Evolutionary conservation across 2,329 filamentous ascomycete genomes (phyloP).

Genomic region (Drechslerella coelobrocha): DNA sequence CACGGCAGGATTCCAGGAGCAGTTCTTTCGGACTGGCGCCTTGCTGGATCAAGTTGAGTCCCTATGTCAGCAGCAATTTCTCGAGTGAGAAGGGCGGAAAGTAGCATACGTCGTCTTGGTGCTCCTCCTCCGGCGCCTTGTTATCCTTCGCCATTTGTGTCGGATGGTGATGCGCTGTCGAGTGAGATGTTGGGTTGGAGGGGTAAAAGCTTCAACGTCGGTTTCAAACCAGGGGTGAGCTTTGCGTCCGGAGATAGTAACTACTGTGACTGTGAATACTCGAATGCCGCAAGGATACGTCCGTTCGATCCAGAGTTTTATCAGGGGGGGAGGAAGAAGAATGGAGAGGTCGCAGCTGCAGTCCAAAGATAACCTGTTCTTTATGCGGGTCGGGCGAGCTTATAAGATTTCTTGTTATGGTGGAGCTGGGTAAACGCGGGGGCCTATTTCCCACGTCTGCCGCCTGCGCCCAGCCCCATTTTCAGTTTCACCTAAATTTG

Average conservation of each 20-base stretch:
- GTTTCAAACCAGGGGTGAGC: too few species aligned
- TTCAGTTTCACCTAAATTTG: constrained; percentile 43
- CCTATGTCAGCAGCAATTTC: background rate
- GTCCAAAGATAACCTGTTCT: background rate
- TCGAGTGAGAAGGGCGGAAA: too few species aligned
- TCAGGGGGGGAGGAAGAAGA: constrained; percentile 3
- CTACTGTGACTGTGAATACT: too few species aligned
- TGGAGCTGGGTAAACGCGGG: constrained; percentile 9
- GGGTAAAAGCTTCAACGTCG: too few species aligned
- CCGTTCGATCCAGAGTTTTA: too few species aligned
- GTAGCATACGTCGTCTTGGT: constrained; percentile 9
- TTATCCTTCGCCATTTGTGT: constrained; percentile 38
- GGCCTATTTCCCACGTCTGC: background rate
- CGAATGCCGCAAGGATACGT: too few species aligned
- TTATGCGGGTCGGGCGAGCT: background rate
- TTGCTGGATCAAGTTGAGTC: too few species aligned
- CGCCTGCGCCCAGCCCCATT: constrained; percentile 8
- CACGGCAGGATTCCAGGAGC: constrained; percentile 88
- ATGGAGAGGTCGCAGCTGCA: constrained; percentile 4
- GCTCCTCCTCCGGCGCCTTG: constrained; percentile 19
- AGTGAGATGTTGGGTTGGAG: background rate
- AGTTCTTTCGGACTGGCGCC: constrained; percentile 85
- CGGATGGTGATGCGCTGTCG: background rate
- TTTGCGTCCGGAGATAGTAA: too few species aligned
- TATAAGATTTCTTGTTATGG: background rate